A percentile compares a stretch with the other conserved stretches of the same genome.
Evolutionary conservation across 208 protist genomes (phyloP).

Genomic region (Acanthamoeba divionensis): DNA sequence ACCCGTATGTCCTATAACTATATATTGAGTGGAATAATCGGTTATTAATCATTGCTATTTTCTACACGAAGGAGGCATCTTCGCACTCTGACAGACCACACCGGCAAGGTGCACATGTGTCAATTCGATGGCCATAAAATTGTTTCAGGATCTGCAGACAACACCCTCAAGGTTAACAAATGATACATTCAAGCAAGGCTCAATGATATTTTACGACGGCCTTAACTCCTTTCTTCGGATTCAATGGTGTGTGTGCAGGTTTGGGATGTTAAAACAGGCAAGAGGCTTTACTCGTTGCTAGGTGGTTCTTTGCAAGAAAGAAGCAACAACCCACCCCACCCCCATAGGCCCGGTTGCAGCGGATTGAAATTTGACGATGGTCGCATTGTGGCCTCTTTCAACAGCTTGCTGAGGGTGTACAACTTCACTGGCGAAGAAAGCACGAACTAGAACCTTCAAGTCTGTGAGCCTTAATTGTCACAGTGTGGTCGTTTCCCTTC

Average conservation of each 20-base stretch:
- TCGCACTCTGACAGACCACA: background rate
- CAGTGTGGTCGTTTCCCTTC: background rate
- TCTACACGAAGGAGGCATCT: background rate
- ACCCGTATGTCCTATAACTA: no score
- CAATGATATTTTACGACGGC: no score
- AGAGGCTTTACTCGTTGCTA: conserved; percentile 19
- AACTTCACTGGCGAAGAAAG: conserved; percentile 38
- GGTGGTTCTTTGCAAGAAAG: conserved; percentile 36
- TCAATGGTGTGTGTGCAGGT: background rate
- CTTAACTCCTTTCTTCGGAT: no score
- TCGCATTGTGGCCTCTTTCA: conserved; percentile 41
- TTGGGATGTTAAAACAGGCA: conserved; percentile 35
- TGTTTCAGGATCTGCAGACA: conserved; percentile 27
- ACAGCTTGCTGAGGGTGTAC: conserved; percentile 5
- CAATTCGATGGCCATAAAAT: conserved; percentile 12
- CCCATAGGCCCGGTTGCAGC: background rate
- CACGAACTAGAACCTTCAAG: no score
- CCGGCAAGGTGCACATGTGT: background rate
- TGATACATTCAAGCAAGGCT: no score
- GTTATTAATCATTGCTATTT: no score
- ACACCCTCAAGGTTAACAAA: conserved; percentile 34
- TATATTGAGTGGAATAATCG: no score
- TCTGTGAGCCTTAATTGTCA: no score
- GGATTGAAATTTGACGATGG: conserved; percentile 47
- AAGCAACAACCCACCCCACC: conserved; percentile 20